Conservation (phyloP, 352 stramenopile species). For the Phytophthora europaea region DNA sequence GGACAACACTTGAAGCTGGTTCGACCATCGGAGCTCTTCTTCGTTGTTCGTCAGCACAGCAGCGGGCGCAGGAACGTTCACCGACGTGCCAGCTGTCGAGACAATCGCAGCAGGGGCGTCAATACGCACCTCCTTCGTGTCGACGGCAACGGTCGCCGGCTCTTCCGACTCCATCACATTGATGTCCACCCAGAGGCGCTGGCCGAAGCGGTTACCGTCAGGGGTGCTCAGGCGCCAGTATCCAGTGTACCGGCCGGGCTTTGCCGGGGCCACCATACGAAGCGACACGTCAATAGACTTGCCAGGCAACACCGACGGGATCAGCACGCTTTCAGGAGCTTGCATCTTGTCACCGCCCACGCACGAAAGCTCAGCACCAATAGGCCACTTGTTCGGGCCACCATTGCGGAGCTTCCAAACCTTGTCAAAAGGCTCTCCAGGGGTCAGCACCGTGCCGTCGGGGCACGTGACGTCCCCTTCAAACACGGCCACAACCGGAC, state of each 20-base stretch:
- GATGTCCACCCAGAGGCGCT: constrained; percentile 92
- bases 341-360: constrained; percentile 84
- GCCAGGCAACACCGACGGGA: constrained; percentile 71
- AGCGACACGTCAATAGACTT: constrained; percentile 83
- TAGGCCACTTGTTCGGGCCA: constrained; percentile 78
- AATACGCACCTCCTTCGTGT: constrained; percentile 46
- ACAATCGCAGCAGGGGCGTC: constrained; percentile 43
- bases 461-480: constrained; percentile 88
- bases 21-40: constrained; percentile 58
- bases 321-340: constrained; percentile 73
- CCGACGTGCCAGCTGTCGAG: constrained; percentile 20
- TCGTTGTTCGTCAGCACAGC: constrained; percentile 45
- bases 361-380: constrained; percentile 72
- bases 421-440: constrained; percentile 82
- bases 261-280: constrained; percentile 69
- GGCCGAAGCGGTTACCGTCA: constrained; percentile 86
- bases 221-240: constrained; percentile 91
- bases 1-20: constrained; percentile 54
- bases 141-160: constrained; percentile 18
- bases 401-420: constrained; percentile 91
- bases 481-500: constrained; percentile 83
- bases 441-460: constrained; percentile 82
- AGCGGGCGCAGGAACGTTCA: constrained; percentile 45
- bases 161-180: constrained; percentile 66
- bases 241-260: constrained; percentile 84